Base-by-base conservation (phyloP, 2,329 filamentous ascomycete genomes). In the Chaetomium sp. region DNA sequence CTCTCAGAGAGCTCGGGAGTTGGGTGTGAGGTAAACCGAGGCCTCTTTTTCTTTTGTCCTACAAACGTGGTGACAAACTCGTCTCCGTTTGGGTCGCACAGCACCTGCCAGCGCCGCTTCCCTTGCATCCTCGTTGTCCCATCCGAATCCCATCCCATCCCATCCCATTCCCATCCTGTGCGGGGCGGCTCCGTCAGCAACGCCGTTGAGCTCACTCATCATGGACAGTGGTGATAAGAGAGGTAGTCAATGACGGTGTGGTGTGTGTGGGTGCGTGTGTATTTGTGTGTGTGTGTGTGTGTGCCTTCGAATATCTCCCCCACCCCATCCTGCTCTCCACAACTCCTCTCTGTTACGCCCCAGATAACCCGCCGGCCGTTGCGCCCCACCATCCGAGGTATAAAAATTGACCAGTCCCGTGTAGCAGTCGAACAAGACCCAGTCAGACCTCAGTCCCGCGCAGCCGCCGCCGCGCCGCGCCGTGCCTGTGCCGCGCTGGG, bases 401-500 rank as follows among this genome's bases (percentile, higher is more conserved):
- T 42, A 19, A 42, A 42, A 42, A 42, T 3, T 16, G 38, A 6
- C 16, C 3, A 42, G 38, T 16, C 16, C 4, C 35, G n/a, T n/a
- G 13, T 16, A 42, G 38, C 7, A 7, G 13, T 7, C 38, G 16
- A 42, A 19, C 19, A 42, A 42, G n/a, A 16, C 38, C 38, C 38
- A 42, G 38, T 42, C 38, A 42, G 38, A 42, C 16, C 8, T 8
- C 31, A 42, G 16, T 42, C 38, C 38, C 38, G 38, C 38, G 38
- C 13, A 16, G 23, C 16, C 13, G 19, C 31, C 25, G 51, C 27
- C 10, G 35, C 35, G n/a, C 53, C 57, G 56, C 56, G 57, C 56
- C 51, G 51, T 29, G 42, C 0, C 62, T 45, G 57, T 51, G 62
- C 62, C 62, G 45, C 51, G 51, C 33, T 57, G 45, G 45, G n/a